Base-by-base conservation (phyloP, 805 yeast species). In the Suhomyces canberraensis region DNA sequence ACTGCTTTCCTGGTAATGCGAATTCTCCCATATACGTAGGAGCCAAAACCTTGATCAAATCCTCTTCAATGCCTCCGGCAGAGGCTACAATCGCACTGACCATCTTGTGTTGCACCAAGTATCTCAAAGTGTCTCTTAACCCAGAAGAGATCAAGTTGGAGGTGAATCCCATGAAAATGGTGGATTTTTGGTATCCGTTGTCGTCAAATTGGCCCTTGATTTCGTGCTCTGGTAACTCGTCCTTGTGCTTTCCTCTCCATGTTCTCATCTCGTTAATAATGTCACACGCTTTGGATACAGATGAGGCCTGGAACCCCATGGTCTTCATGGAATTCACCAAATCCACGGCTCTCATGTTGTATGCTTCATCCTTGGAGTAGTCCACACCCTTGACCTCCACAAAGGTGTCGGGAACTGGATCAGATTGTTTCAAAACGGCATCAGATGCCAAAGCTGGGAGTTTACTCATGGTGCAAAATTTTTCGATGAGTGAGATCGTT, bases 1-100 rank as follows among this genome's bases (percentile, higher is more conserved):
- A 75, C 32, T 74, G 71, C 39, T 80, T 71, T 42, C 99, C 99
- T 11, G 81, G 78, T 48, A 91, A 71, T 29, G 83, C 60, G 61
- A 89, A 93, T 34, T 89, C 97, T 36, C 98, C 97, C 73, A 95
- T 70, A 54, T 81, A 90, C 6, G 99, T 93, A 38, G 97, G 96
- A 2, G 98, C 98, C 39, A 93, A 71, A 58, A 96, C 89, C 64
- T 93, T 93, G 71, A 93, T 93, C 33, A 93, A 67, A 65, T 93
- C 99, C 68, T 93, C 99, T 61, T 93, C 99, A 44, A 93, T 81
- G 48, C 98, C 99, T 48, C 99, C 99, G 16, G 96, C 98, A 44
- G 91, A 77, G n/a, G 98, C 84, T 33, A 93, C 98, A 52, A 93
- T 79, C 13, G 95, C 98, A 51, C 89, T 84, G 30, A 93, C 96